phyloP scores from a whole-genome alignment of 805 yeast species.

The Saccharomycopsis sp. region DNA sequence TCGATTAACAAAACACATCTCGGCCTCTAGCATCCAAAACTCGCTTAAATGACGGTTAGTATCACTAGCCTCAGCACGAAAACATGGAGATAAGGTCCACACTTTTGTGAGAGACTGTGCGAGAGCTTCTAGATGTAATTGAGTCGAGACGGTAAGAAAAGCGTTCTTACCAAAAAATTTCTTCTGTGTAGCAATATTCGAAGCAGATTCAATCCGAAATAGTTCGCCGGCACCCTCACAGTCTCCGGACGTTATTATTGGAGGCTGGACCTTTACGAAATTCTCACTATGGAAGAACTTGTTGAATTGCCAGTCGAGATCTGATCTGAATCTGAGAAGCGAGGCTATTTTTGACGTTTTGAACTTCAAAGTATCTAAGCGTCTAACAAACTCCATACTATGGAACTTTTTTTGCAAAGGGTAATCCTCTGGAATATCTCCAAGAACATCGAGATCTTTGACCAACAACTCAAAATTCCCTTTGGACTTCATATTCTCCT shows the following conservation, averaged over 20 bases:
- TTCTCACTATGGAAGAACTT: constrained; percentile 47
- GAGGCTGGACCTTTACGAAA: constrained; percentile 76
- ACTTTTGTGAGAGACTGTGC: constrained; percentile 71
- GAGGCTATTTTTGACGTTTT: constrained; percentile 61
- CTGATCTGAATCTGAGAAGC: constrained; percentile 66
- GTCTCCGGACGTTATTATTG: constrained; percentile 80
- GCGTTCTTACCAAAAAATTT: constrained; percentile 61
- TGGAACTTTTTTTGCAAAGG: constrained; percentile 83
- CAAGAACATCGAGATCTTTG: constrained; percentile 41
- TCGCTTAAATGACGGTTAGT: constrained; percentile 90
- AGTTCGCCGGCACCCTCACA: constrained; percentile 98
- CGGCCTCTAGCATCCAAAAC: constrained; percentile 98
- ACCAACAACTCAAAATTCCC: constrained; percentile 49
- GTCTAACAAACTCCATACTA: constrained; percentile 57
- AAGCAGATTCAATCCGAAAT: constrained; percentile 47
- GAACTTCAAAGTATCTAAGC: constrained; percentile 73
- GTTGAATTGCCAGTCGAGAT: constrained; percentile 46
- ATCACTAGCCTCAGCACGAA: constrained; percentile 87
- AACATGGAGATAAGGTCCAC: constrained; percentile 88
- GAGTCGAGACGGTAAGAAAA: constrained; percentile 84
- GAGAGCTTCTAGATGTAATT: constrained; percentile 79
- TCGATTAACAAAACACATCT: constrained; percentile 57
- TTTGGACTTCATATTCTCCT: constrained; percentile 41
- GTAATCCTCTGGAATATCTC: constrained; percentile 55
- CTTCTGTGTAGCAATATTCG: constrained; percentile 25